These are phyloP conservation scores for Pythium aquatile DNA, from an alignment of 352 stramenopile species.

Conservation along the genomic window DNA sequence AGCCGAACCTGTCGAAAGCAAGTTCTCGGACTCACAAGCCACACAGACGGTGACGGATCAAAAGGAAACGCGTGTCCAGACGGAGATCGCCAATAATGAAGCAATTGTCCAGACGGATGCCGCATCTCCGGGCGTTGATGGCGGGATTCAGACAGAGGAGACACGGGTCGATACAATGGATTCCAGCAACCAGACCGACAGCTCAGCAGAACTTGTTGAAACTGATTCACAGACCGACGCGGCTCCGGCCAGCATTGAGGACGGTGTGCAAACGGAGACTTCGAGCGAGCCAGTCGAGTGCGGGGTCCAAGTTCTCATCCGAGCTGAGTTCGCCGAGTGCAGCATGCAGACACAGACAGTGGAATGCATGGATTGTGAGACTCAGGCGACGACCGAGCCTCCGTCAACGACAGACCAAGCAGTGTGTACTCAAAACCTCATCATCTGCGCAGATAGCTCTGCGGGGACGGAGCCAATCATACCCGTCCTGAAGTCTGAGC, in stretches of 20 bases:
- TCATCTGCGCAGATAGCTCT: not conserved
- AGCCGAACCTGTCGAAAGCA: not conserved
- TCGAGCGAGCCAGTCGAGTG: constrained; percentile 6
- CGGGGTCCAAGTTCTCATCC: constrained; percentile 1
- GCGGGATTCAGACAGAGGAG: constrained; percentile 3
- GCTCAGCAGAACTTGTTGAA: not conserved
- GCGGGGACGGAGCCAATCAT: not conserved
- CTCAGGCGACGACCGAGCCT: not conserved
- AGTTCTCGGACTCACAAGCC: not conserved
- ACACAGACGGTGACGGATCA: not conserved
- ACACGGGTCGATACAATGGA: not conserved
- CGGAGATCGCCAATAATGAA: not conserved
- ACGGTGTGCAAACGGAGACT: not conserved
- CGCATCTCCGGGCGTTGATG: not conserved
- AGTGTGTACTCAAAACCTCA: not conserved
- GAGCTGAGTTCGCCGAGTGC: not conserved
- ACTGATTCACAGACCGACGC: constrained; percentile 1
- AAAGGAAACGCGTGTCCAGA: not conserved
- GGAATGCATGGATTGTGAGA: not conserved
- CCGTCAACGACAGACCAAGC: not conserved
- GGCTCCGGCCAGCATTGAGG: not conserved
- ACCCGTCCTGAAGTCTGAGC: not conserved
- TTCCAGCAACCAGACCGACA: constrained; percentile 6
- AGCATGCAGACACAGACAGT: not conserved
- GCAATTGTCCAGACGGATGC: not conserved